A percentile compares a stretch with the other conserved stretches of the same genome.
These are phyloP conservation scores for Paramecium tetraurelia DNA, from an alignment of 73 alveolate genomes.

Conservation along the genomic window DNA sequence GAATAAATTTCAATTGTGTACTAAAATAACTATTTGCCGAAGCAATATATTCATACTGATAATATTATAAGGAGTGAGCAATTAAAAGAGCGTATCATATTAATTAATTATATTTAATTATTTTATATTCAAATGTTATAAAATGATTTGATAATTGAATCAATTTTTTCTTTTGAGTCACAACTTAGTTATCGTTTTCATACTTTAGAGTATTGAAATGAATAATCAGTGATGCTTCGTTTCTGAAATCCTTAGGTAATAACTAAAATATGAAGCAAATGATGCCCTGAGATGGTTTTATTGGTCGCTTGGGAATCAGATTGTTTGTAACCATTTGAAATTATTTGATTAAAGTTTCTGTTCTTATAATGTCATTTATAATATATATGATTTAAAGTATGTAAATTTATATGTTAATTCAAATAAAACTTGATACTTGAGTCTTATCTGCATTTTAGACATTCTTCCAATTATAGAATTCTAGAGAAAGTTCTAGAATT, in stretches of 20 bases:
- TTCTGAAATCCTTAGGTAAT: not conserved
- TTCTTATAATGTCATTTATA: not conserved
- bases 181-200: not conserved
- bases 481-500: not conserved
- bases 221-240: not conserved
- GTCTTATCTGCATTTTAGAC: not conserved
- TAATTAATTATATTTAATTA: too few relatives aligned
- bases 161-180: not conserved
- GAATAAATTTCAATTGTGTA: not conserved
- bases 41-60: not conserved
- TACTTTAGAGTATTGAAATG: not conserved
- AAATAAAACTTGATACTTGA: not conserved
- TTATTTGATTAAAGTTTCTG: slow-evolving; percentile 39
- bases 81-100: not conserved
- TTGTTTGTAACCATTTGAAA: slow-evolving; percentile 48
- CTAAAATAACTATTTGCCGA: not conserved
- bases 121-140: not conserved
- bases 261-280: not conserved
- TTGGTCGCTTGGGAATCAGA: slow-evolving; percentile 1
- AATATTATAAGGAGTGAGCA: not conserved
- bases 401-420: not conserved
- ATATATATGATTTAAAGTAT: not conserved
- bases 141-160: not conserved
- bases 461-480: not conserved
- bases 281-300: slow-evolving; percentile 32